Conservation (phyloP, 1,139 yeast genomes). For the Yamadazyma taylorii region DNA sequence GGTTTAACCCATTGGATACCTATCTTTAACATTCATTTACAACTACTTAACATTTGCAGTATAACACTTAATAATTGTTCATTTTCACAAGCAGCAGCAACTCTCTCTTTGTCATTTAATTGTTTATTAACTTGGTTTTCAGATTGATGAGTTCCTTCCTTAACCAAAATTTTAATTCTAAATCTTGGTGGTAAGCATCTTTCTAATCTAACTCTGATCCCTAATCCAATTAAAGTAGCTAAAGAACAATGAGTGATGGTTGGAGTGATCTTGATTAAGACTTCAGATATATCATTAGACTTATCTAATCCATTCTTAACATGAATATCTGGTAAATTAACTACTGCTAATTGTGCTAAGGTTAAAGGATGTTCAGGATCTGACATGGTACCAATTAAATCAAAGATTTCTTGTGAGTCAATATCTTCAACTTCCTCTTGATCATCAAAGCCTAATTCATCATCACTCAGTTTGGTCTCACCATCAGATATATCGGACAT, state of each 20-base stretch:
- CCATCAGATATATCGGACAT: slow-evolving; percentile 21
- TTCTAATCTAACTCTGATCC: slow-evolving; percentile 88
- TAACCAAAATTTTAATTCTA: slow-evolving; percentile 75
- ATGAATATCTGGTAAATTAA: slow-evolving; percentile 75
- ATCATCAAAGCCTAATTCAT: slow-evolving; percentile 35
- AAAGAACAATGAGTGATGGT: slow-evolving; percentile 97
- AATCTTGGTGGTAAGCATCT: slow-evolving; percentile 84
- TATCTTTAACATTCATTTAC: slow-evolving; percentile 40
- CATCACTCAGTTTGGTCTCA: slow-evolving; percentile 27
- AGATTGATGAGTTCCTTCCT: slow-evolving; percentile 93
- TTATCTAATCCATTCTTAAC: slow-evolving; percentile 56
- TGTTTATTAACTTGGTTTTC: slow-evolving; percentile 96
- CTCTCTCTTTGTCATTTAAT: slow-evolving; percentile 94
- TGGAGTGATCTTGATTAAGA: slow-evolving; percentile 85
- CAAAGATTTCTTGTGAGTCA: slow-evolving; percentile 63
- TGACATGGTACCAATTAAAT: slow-evolving; percentile 78
- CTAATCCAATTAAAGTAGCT: slow-evolving; percentile 94
- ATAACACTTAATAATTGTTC: slow-evolving; percentile 87
- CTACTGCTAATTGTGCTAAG: slow-evolving; percentile 92
- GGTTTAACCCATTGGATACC: too few species aligned
- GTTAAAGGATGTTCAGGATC: slow-evolving; percentile 99
- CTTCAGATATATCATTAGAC: slow-evolving; percentile 63
- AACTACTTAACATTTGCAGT: slow-evolving; percentile 86
- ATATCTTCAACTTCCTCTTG: slow-evolving; percentile 62
- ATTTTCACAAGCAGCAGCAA: slow-evolving; percentile 98